Evolutionary conservation across 2,329 filamentous ascomycete species (phyloP).

Genomic region (Xylariaceae sp.): DNA sequence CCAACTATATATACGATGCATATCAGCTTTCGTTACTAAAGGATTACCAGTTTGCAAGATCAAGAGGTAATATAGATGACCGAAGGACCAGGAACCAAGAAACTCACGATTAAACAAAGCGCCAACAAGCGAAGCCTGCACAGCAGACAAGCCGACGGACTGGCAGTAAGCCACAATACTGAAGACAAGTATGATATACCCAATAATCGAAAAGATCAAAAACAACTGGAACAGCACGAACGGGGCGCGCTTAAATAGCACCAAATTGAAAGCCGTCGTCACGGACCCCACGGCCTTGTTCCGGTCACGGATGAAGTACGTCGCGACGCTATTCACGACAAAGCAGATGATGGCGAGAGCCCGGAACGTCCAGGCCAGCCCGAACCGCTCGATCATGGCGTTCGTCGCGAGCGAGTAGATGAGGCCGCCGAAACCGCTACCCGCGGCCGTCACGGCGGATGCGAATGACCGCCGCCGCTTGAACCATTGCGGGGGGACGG

Average conservation of each 20-base stretch:
- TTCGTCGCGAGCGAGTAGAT: constrained; percentile 64
- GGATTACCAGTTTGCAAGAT: background rate
- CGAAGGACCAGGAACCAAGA: constrained; percentile 22
- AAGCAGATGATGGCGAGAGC: constrained; percentile 42
- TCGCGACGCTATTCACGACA: constrained; percentile 52
- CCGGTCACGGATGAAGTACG: constrained; percentile 63
- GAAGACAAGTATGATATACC: constrained; percentile 74
- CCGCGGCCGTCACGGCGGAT: constrained; percentile 64
- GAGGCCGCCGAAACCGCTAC: constrained; percentile 71
- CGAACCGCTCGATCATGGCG: constrained; percentile 62
- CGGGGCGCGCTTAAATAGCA: constrained; percentile 57
- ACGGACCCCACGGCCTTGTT: constrained; percentile 67
- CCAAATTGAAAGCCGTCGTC: constrained; percentile 62
- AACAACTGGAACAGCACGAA: constrained; percentile 64
- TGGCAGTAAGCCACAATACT: constrained; percentile 70
- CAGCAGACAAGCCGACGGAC: constrained; percentile 61
- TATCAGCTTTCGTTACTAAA: background rate
- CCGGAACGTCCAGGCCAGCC: constrained; percentile 57
- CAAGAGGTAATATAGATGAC: background rate
- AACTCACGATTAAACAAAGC: constrained; percentile 64
- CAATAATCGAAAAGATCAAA: constrained; percentile 68
- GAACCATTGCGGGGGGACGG: constrained; percentile 73
- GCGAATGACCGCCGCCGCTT: constrained; percentile 63
- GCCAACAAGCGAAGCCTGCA: constrained; percentile 67
- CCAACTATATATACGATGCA: constrained; percentile 39